Conservation (phyloP, 192 early-diverging fungal species). For the Umbelopsis vinacea region DNA sequence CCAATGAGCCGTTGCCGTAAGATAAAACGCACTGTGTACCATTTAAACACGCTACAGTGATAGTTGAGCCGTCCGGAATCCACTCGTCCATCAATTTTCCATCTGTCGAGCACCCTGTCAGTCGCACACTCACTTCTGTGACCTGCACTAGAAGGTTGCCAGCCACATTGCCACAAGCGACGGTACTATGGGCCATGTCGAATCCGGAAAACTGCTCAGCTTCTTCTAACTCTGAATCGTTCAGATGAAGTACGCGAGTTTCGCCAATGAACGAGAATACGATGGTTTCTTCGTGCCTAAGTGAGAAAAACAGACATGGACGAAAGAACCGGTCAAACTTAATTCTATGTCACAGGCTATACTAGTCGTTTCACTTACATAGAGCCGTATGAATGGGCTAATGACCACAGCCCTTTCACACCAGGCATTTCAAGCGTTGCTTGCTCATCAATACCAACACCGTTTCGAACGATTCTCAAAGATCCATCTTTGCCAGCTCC, state of each 20-base stretch:
- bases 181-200: constrained; percentile 40
- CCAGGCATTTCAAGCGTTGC: constrained; percentile 63
- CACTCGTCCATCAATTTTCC: constrained; percentile 53
- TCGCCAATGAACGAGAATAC: constrained; percentile 68
- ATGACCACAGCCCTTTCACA: constrained; percentile 76
- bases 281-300: constrained; percentile 52
- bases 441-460: constrained; percentile 81
- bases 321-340: neutral
- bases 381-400: constrained; percentile 48
- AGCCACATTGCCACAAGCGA: constrained; percentile 44
- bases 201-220: constrained; percentile 45
- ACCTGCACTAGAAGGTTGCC: constrained; percentile 64
- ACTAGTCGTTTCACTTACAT: constrained; percentile 36
- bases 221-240: constrained; percentile 55
- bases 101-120: constrained; percentile 41
- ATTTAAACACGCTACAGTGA: constrained; percentile 63
- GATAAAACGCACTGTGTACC: constrained; percentile 61
- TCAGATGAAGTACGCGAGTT: constrained; percentile 59
- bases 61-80: constrained; percentile 48
- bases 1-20: constrained; percentile 46
- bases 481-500: constrained; percentile 74
- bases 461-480: constrained; percentile 84
- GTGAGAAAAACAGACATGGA: neutral
- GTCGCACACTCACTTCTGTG: constrained; percentile 51
- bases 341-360: neutral